These are phyloP conservation scores for Shiraia bambusicola DNA, from an alignment of 2,329 filamentous ascomycete genomes.

Conservation along the genomic window DNA sequence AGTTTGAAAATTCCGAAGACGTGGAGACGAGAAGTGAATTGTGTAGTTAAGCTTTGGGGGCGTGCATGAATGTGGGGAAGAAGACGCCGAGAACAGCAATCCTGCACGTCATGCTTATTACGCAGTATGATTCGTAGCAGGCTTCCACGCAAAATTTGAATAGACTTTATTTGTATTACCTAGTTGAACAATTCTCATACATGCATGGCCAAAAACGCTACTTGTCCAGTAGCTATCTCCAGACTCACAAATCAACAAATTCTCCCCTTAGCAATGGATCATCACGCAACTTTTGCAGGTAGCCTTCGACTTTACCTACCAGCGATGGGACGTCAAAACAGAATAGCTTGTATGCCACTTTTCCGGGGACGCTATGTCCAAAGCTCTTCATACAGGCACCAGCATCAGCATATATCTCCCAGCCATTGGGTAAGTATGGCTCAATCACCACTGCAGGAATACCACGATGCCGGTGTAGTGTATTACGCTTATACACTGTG, in stretches of 20 bases:
- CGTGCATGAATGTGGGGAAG: too few species aligned
- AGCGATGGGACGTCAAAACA: slow-evolving; percentile 54
- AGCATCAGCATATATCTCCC: slow-evolving; percentile 63
- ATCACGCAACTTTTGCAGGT: slow-evolving; percentile 41
- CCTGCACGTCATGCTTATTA: too few species aligned
- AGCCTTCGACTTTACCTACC: slow-evolving; percentile 44
- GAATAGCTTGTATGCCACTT: slow-evolving; percentile 58
- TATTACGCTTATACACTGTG: slow-evolving; percentile 49
- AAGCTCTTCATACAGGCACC: slow-evolving; percentile 57
- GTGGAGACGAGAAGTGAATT: too few species aligned
- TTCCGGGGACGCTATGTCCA: slow-evolving; percentile 58
- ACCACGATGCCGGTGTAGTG: slow-evolving; percentile 45
- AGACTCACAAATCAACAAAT: slow-evolving; percentile 34
- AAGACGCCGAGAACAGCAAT: too few species aligned
- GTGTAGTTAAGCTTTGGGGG: too few species aligned
- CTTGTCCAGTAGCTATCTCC: background rate
- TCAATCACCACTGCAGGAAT: slow-evolving; percentile 61
- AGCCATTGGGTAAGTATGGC: slow-evolving; percentile 59
- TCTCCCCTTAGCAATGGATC: slow-evolving; percentile 38
- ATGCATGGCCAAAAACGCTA: slow-evolving; percentile 1
- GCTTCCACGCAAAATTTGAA: too few species aligned
- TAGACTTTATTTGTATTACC: too few species aligned
- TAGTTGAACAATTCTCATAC: too few species aligned
- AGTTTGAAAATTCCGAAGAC: too few species aligned
- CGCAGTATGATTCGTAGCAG: too few species aligned